phyloP scores from a whole-genome alignment of 2,329 filamentous ascomycete species.

The Nothophaeocryptopus gaeumannii region DNA sequence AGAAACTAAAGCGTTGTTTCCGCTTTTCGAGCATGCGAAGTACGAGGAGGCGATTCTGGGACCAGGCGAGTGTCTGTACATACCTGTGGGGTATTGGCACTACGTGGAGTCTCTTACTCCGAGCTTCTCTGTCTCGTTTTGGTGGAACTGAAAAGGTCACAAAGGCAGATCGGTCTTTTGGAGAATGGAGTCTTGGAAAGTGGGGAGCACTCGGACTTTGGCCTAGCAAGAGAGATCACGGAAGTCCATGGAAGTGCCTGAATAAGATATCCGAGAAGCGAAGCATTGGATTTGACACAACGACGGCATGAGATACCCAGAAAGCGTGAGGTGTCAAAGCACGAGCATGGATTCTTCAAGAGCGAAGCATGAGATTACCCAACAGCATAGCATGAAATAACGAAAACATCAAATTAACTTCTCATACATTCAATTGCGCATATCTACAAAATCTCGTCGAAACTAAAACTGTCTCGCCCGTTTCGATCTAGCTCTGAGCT shows the following conservation, averaged over 20 bases:
- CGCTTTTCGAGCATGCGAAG: constrained; percentile 57
- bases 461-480: constrained; percentile 19
- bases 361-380: too few species aligned
- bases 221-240: too few species aligned
- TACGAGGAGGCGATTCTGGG: constrained; percentile 76
- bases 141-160: constrained; percentile 68
- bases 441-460: constrained; percentile 21
- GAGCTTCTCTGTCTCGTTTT: constrained; percentile 95
- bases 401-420: constrained; percentile 7
- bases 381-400: not conserved
- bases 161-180: not conserved
- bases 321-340: too few species aligned
- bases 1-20: constrained; percentile 37
- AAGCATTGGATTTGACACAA: not conserved
- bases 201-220: too few species aligned
- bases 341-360: too few species aligned
- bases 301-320: too few species aligned
- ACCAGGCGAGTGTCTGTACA: constrained; percentile 81
- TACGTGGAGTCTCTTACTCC: constrained; percentile 82
- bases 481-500: constrained; percentile 19
- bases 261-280: not conserved
- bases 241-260: not conserved
- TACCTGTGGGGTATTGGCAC: constrained; percentile 97
- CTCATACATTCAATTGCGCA: constrained; percentile 17
- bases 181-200: not conserved